Evolutionary conservation across 805 yeast species (phyloP).

Genomic region (Candida suzukii): DNA sequence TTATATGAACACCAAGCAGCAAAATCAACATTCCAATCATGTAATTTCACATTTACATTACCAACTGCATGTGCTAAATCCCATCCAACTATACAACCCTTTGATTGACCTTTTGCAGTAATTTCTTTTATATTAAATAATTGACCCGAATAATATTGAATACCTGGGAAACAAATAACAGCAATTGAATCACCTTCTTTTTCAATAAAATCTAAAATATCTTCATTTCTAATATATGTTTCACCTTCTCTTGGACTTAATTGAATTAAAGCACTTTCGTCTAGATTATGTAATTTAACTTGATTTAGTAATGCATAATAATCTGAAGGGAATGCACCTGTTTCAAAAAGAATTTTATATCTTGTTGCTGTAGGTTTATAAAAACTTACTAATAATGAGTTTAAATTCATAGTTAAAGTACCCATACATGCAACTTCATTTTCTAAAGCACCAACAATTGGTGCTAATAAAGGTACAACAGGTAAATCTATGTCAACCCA

Average conservation of each 20-base stretch:
- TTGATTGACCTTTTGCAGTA: conserved; percentile 51
- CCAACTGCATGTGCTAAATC: conserved; percentile 95
- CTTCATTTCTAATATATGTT: conserved; percentile 51
- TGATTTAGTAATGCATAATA: conserved; percentile 78
- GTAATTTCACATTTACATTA: conserved; percentile 68
- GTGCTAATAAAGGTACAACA: conserved; percentile 58
- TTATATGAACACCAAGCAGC: conserved; percentile 95
- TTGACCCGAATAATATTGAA: conserved; percentile 92
- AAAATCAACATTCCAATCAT: conserved; percentile 88
- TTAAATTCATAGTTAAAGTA: conserved; percentile 75
- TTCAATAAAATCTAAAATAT: conserved; percentile 52
- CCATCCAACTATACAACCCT: conserved; percentile 72
- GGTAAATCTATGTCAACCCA: conserved; percentile 90
- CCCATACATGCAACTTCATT: conserved; percentile 88
- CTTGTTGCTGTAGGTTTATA: conserved; percentile 57
- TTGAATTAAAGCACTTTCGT: conserved; percentile 54
- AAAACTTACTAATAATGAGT: conserved; percentile 65
- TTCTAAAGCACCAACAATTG: conserved; percentile 66
- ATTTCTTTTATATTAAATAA: conserved; percentile 67
- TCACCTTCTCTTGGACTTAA: conserved; percentile 54
- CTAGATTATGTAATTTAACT: conserved; percentile 50
- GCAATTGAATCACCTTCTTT: conserved; percentile 56
- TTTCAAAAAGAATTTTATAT: conserved; percentile 74
- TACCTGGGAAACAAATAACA: conserved; percentile 74
- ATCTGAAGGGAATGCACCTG: conserved; percentile 89